Base-by-base conservation (phyloP, 306 rosid genomes). In the Rosa persica region DNA sequence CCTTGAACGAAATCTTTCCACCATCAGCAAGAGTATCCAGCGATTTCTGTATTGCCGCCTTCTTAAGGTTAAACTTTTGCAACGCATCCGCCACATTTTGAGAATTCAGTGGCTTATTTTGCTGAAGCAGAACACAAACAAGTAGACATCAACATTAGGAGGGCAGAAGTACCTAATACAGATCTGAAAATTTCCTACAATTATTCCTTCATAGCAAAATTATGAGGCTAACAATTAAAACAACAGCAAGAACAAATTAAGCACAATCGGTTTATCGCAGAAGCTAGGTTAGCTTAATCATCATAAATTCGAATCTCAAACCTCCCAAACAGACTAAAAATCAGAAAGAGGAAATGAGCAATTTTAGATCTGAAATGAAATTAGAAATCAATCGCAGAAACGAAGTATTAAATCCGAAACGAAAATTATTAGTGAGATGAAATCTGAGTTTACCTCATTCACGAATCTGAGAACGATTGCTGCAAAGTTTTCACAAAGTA, bases 1-100 rank as follows among this genome's bases (percentile, higher is more conserved):
- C 99, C 88, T 95, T 95, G 80, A 93, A 95, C 3, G 93, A 93
- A 85, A 95, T 89, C 27, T 77, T 81, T 10, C 90, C 91, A 11
- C 85, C 73, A 58, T 95, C 98, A 39, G 93, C 90, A 19, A 95
- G 97, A 62, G 44, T 73, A 72, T 95, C 99, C 93, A 95, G 83
- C 16, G 91, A 87, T 76, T 95, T 93, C 81, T 95, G 97, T 70
- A 93, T 73, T 8, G 90, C 90, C 7, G 91, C 82, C 83, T 93
- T 95, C 88, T 95, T 95, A 60, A 95, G 93, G 67, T 91, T 91
- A 84, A 87, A 93, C 87, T 93, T 95, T 82, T 95, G 99, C 84
- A 93, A 78, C 4, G 91, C 78, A 83, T 95, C 99, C 3, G 97
- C 98, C 77, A 84, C 98, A 73, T 89, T 91, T 79, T 93, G 98